phyloP scores from a whole-genome alignment of 306 rosid genomes.

The Glycine latifolia region DNA sequence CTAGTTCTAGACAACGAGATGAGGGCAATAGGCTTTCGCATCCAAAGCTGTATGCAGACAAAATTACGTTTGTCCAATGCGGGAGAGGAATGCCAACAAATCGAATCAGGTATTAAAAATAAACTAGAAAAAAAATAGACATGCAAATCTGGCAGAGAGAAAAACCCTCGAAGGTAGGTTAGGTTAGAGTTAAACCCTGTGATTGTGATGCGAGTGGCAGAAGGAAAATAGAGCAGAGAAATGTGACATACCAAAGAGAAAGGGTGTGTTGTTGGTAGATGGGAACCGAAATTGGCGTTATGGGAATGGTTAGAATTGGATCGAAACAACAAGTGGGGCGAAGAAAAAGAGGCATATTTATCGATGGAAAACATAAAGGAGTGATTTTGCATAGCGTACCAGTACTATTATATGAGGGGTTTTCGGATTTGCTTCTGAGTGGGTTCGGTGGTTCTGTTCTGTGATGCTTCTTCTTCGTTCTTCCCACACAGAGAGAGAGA shows the following conservation, averaged over 20 bases:
- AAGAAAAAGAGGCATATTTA: conserved; percentile 45
- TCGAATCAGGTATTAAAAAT: neutral
- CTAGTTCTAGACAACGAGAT: neutral
- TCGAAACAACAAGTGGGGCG: conserved; percentile 36
- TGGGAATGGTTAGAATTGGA: conserved; percentile 46
- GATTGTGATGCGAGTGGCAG: conserved; percentile 14
- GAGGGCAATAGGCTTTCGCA: conserved; percentile 6
- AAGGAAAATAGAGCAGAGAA: conserved; percentile 25
- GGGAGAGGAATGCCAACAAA: conserved; percentile 34
- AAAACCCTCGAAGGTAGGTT: neutral
- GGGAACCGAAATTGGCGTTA: conserved; percentile 41
- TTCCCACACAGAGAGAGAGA: conserved; percentile 9
- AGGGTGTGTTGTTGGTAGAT: conserved; percentile 2
- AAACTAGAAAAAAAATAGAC: neutral
- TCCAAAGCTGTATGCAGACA: neutral
- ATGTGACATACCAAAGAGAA: conserved; percentile 47
- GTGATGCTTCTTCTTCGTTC: conserved; percentile 35
- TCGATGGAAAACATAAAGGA: conserved; percentile 42
- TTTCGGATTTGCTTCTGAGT: conserved; percentile 55
- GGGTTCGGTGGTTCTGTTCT: conserved; percentile 45
- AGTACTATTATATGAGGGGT: conserved; percentile 43
- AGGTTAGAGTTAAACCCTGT: conserved; percentile 36
- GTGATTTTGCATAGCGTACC: conserved; percentile 54
- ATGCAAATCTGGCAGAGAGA: conserved; percentile 6
- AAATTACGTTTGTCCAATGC: neutral